Percentiles rank a stretch among this genome's conserved stretches.
Evolutionary conservation across 78 protist genomes (phyloP).

Genomic region (Dictyostelium capitatum): DNA sequence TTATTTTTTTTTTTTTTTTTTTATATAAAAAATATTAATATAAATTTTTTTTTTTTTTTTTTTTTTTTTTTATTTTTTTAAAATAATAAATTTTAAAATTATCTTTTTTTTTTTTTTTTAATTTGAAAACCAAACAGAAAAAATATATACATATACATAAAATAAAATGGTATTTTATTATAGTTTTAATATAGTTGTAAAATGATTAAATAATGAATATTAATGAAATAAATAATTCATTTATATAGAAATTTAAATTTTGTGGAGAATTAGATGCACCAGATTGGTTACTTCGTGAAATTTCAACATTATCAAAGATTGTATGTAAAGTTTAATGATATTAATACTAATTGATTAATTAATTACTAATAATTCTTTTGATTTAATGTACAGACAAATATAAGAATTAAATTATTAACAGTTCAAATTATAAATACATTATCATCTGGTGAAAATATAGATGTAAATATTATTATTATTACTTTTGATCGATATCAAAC

Average conservation of each 20-base stretch:
- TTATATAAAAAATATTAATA: too few species aligned
- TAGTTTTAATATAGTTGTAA: not conserved
- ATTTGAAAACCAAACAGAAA: too few species aligned
- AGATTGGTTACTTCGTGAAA: conserved; percentile 92
- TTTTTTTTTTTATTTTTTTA: too few species aligned
- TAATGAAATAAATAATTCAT: not conserved
- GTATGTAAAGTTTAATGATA: conserved; percentile 5
- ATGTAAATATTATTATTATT: conserved; percentile 26
- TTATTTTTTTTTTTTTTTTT: too few species aligned
- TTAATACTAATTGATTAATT: not conserved
- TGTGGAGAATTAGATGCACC: conserved; percentile 94
- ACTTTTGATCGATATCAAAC: too few species aligned
- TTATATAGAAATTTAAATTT: conserved; percentile 87
- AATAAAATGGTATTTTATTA: conserved; percentile 15
- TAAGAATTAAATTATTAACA: conserved; percentile 70
- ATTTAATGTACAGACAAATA: conserved; percentile 42
- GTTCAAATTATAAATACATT: conserved; percentile 73
- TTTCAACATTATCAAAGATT: conserved; percentile 84
- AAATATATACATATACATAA: not conserved
- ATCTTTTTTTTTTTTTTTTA: too few species aligned
- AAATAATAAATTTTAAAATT: too few species aligned
- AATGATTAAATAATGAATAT: not conserved
- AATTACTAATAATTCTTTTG: not conserved
- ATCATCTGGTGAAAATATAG: conserved; percentile 60
- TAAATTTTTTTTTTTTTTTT: too few species aligned